phyloP scores from a whole-genome alignment of 192 early-diverging fungal species.

The Linderina pennispora region DNA sequence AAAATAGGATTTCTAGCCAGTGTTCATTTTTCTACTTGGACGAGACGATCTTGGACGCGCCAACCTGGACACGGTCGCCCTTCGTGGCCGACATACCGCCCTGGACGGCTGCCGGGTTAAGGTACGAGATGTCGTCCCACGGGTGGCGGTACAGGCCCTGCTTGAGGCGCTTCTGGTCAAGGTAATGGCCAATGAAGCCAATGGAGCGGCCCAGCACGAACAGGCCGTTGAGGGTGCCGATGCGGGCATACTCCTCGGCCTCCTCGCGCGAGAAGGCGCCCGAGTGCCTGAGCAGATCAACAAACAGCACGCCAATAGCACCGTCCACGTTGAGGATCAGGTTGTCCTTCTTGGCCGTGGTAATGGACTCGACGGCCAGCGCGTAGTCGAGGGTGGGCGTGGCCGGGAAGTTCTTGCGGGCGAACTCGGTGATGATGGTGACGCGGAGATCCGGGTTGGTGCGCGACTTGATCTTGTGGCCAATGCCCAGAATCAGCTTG shows the following conservation, averaged over 20 bases:
- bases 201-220: slow-evolving; percentile 94
- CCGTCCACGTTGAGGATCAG: slow-evolving; percentile 94
- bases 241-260: slow-evolving; percentile 92
- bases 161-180: slow-evolving; percentile 98
- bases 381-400: slow-evolving; percentile 92
- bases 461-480: slow-evolving; percentile 99
- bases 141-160: slow-evolving; percentile 98
- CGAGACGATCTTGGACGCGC: slow-evolving; percentile 44
- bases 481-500: slow-evolving; percentile 97
- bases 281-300: slow-evolving; percentile 87
- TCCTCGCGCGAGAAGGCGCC: slow-evolving; percentile 92
- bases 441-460: slow-evolving; percentile 99
- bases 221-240: slow-evolving; percentile 93
- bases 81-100: slow-evolving; percentile 8
- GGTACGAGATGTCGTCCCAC: slow-evolving; percentile 94
- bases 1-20: no score
- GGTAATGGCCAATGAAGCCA: slow-evolving; percentile 96
- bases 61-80: slow-evolving; percentile 45
- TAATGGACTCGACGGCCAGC: slow-evolving; percentile 88
- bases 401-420: slow-evolving; percentile 77
- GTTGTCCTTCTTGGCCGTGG: slow-evolving; percentile 98
- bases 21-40: slow-evolving; percentile 18
- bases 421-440: slow-evolving; percentile 90
- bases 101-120: slow-evolving; percentile 45
- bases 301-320: slow-evolving; percentile 91